Percentiles rank a stretch among this genome's conserved stretches.
Evolutionary conservation across 2,329 filamentous ascomycete species (phyloP).

Genomic region (Beauveria caledonica): DNA sequence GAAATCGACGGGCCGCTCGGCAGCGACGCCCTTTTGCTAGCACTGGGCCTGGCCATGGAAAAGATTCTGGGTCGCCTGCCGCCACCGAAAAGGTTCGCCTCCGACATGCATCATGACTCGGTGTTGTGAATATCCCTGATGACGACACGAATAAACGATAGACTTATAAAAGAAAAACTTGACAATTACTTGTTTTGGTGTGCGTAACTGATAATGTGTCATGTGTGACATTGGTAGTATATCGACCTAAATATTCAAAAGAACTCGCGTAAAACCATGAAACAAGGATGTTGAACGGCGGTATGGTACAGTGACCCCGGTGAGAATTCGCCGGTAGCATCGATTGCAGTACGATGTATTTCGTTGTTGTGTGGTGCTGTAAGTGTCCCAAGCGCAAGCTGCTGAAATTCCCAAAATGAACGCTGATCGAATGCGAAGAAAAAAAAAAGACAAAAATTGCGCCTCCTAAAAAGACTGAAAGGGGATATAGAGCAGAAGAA

Average conservation of each 20-base stretch:
- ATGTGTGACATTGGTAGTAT: not conserved
- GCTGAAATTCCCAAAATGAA: not conserved
- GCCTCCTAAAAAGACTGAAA: not conserved
- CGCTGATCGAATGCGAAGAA: not conserved
- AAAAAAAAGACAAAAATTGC: not conserved
- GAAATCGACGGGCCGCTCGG: conserved; percentile 14
- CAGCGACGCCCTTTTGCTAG: conserved; percentile 12
- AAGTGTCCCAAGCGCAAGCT: not conserved
- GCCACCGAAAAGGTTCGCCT: conserved; percentile 5
- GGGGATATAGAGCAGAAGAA: not conserved
- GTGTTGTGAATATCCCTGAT: not conserved
- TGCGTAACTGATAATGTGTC: not conserved
- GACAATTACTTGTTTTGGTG: not conserved
- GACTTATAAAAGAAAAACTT: not conserved
- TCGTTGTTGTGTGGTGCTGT: not conserved
- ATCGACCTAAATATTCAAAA: not conserved
- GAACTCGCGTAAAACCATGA: not conserved
- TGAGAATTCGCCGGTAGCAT: not conserved
- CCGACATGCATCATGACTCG: not conserved
- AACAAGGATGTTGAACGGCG: not conserved
- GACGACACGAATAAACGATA: not conserved
- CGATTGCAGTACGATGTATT: not conserved
- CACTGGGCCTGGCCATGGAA: conserved; percentile 13
- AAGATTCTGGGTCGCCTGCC: conserved; percentile 12
- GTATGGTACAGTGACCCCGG: not conserved